Base-by-base conservation (phyloP, 768 basidiomycete species). In the Sporobolomyces roseus region DNA sequence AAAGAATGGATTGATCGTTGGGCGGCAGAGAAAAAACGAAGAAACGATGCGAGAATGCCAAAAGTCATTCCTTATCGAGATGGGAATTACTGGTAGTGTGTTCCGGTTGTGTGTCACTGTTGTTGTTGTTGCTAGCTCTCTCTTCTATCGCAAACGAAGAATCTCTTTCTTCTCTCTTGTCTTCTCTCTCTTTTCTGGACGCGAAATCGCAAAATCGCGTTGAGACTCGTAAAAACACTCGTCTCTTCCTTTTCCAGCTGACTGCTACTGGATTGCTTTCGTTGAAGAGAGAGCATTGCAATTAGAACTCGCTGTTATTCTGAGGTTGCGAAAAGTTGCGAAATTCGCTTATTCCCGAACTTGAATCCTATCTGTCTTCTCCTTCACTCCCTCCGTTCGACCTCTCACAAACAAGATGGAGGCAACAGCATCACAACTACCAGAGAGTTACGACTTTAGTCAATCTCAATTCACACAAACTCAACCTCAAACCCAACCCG, bases 1-100 rank as follows among this genome's bases (percentile, higher is more conserved):
- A 81, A 83, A 32, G 85, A 84, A 71, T 98, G 93, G 94, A 64
- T 97, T 54, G 84, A 87, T 74, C 87, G 84, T 74, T 98, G 94
- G 94, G 87, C 90, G 68, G 83, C 81, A 38, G 93, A 96, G 79
- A 86, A 84, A 78, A 87, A 84, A 74, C 83, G 81, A 82, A 80
- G 83, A 70, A 78, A 76, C 79, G 81, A 76, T 77, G 74, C 73
- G 76, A 72, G 64, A 13, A 29, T 67, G 54, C 64, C 63, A 1
- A 45, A 38, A 17, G 27, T 74, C 38, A 64, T 77, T 4, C 70
- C 71, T 16, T 63, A 45, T 27, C 54, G 76, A 12, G 30, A 27
- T 9, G 30, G 25, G 6, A 67, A 66, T 23, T 74, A 74, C 52
- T 74, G 75, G 73, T 75, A 35, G 38, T 41, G 10, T 41, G 50